Base-by-base conservation (phyloP, 2,329 filamentous ascomycete species). In the Periconia sp. region DNA sequence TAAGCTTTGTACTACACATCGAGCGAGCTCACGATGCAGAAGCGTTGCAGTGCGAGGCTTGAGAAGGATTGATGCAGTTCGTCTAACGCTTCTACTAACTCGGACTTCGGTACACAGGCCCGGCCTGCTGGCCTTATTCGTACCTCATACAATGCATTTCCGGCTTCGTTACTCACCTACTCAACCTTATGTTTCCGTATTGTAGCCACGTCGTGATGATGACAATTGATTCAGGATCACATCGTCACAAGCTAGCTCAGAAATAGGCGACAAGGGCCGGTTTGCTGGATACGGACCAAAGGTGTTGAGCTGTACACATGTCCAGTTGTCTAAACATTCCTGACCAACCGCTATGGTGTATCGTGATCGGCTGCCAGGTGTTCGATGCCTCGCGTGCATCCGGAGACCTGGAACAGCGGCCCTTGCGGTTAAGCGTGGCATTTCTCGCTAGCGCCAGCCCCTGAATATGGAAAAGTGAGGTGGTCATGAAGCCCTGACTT, bases 211-310 rank as follows among this genome's bases (percentile, higher is more conserved):
- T n/a, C n/a, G n/a, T n/a, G n/a, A n/a, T n/a, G n/a, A n/a, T n/a
- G n/a, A n/a, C n/a, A n/a, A n/a, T n/a, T n/a, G n/a, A n/a, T n/a
- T n/a, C n/a, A n/a, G n/a, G n/a, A n/a, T n/a, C n/a, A n/a, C n/a
- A n/a, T n/a, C n/a, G n/a, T n/a, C n/a, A n/a, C n/a, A n/a, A n/a
- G n/a, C n/a, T n/a, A n/a, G n/a, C n/a, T n/a, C n/a, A n/a, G n/a
- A n/a, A n/a, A n/a, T n/a, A n/a, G n/a, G n/a, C n/a, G n/a, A n/a
- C n/a, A n/a, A n/a, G n/a, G n/a, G n/a, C n/a, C n/a, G n/a, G n/a
- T n/a, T 29, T 13, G 16, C 18, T 38, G 33, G 33, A 17, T 28
- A 9, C 21, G 35, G 39, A 22, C 38, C 19, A 47, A 39, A 33
- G 36, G 36, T 40, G 39, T 43, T 43, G 31, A 16, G 19, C 34